These are phyloP conservation scores for Tritrichomonas musculus DNA, from an alignment of 208 protist species.

Conservation along the genomic window DNA sequence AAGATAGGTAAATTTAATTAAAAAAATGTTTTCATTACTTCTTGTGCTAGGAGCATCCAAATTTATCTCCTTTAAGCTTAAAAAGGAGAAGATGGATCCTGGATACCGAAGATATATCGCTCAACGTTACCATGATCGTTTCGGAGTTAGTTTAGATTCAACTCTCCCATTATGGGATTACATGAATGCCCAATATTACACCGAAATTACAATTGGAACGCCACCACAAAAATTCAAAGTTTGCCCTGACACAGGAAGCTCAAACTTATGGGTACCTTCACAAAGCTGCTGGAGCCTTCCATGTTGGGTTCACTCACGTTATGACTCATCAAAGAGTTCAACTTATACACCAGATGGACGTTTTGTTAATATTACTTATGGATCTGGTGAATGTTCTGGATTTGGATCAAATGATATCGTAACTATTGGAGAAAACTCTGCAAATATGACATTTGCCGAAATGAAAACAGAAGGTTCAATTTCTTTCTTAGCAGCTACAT, in stretches of 20 bases:
- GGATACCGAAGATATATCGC: neutral
- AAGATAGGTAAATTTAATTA: too few relatives aligned
- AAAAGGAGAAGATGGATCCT: neutral
- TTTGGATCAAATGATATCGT: slow-evolving; percentile 72
- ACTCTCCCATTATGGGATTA: slow-evolving; percentile 40
- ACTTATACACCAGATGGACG: slow-evolving; percentile 49
- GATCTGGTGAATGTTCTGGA: slow-evolving; percentile 72
- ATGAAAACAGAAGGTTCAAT: slow-evolving; percentile 70
- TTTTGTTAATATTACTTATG: slow-evolving; percentile 51
- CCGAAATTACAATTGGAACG: slow-evolving; percentile 47
- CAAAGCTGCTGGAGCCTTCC: neutral
- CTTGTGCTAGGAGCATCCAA: neutral
- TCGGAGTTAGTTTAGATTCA: neutral
- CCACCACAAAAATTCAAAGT: slow-evolving; percentile 51
- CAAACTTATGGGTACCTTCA: slow-evolving; percentile 55
- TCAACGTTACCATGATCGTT: neutral
- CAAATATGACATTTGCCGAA: slow-evolving; percentile 55
- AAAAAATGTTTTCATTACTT: neutral
- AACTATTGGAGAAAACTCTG: slow-evolving; percentile 59
- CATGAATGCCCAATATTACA: slow-evolving; percentile 52
- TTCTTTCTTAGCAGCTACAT: slow-evolving; percentile 73
- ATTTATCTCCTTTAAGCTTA: neutral
- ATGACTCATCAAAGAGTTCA: slow-evolving; percentile 39
- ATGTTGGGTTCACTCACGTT: slow-evolving; percentile 46
- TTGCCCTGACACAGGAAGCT: slow-evolving; percentile 53